These are phyloP conservation scores for Sequoia sempervirens DNA, from an alignment of 75 land plant species.

Conservation along the genomic window DNA sequence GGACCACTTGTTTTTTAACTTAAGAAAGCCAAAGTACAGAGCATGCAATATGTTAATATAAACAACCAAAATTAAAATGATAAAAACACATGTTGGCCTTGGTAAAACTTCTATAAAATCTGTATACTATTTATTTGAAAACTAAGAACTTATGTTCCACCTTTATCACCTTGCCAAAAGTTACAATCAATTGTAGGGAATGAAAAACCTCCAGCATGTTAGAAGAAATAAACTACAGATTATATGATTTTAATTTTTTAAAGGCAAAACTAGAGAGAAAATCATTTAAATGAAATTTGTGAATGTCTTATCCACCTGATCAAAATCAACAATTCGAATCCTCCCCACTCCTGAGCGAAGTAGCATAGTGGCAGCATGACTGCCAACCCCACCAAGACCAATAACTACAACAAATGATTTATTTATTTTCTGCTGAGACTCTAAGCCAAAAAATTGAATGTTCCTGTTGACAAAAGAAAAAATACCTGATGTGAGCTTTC, in stretches of 20 bases:
- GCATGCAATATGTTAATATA: not conserved
- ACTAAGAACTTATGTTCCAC: not conserved
- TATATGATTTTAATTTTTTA: not conserved
- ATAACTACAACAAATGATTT: constrained; percentile 82
- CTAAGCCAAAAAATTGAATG: constrained; percentile 88
- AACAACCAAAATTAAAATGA: not conserved
- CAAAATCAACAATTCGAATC: constrained; percentile 94
- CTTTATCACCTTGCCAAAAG: not conserved
- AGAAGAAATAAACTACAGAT: not conserved
- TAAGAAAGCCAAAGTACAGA: not conserved
- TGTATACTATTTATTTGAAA: not conserved
- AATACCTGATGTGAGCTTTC: not conserved
- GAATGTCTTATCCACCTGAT: constrained; percentile 57
- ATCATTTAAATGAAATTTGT: not conserved
- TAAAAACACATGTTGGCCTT: not conserved
- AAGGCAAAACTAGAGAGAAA: constrained; percentile 5
- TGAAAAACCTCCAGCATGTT: not conserved
- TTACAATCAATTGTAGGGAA: not conserved
- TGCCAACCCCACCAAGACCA: constrained; percentile 99
- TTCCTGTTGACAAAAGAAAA: constrained; percentile 50
- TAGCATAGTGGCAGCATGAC: constrained; percentile 99
- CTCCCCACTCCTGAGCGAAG: constrained; percentile 87
- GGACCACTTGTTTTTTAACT: not conserved
- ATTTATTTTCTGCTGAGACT: constrained; percentile 71
- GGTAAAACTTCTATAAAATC: not conserved